Percentiles rank a stretch among this genome's conserved stretches.
Evolutionary conservation across 225 moss, liverwort and hornwort species (phyloP).

Genomic region (Ulota crispa): DNA sequence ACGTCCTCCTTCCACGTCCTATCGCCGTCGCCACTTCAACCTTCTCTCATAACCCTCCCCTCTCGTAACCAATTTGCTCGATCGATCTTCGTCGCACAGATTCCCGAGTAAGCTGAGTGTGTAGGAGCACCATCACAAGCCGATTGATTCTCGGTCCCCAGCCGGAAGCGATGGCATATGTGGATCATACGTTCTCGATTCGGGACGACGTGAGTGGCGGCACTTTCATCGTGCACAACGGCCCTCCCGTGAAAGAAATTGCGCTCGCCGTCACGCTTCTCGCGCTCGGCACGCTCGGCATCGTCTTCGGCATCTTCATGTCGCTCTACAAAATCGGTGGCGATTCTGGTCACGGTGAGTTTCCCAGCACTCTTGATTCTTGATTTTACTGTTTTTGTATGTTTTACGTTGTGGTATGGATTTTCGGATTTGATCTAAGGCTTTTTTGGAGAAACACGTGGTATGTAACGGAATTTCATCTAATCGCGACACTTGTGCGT

Average conservation of each 20-base stretch:
- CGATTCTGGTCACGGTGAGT: conserved; percentile 70
- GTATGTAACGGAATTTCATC: background rate
- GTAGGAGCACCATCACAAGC: background rate
- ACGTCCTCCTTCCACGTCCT: background rate
- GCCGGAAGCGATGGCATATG: conserved; percentile 69
- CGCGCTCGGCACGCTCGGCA: conserved; percentile 63
- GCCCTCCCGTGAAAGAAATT: conserved; percentile 92
- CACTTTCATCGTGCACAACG: conserved; percentile 86
- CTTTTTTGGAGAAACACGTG: background rate
- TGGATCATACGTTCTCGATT: conserved; percentile 90
- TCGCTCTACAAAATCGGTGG: conserved; percentile 70
- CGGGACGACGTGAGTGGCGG: conserved; percentile 74
- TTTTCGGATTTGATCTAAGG: background rate
- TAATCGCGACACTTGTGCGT: background rate
- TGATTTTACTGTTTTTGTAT: background rate
- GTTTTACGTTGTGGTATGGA: background rate
- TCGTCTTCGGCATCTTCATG: conserved; percentile 69
- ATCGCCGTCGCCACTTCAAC: background rate
- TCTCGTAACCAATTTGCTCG: background rate
- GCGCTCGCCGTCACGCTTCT: conserved; percentile 71
- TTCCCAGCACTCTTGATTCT: background rate
- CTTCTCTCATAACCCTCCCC: background rate
- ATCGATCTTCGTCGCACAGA: background rate
- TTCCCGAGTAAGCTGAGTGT: background rate
- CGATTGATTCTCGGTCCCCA: background rate